These are phyloP conservation scores for Penicillium lagena DNA, from an alignment of 495 filamentous ascomycete species.

Conservation along the genomic window DNA sequence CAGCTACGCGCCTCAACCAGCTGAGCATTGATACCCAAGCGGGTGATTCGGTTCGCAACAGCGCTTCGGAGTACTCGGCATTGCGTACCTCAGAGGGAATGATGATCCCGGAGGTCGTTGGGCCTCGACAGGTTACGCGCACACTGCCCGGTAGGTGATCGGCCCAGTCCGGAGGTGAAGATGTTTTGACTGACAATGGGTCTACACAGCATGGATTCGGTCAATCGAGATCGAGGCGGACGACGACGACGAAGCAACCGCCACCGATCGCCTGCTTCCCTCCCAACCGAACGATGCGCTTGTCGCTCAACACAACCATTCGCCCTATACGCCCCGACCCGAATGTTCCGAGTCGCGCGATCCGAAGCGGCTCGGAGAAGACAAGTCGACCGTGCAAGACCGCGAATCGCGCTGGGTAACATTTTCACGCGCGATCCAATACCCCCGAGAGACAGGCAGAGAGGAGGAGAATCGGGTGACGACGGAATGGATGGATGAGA, in stretches of 20 bases:
- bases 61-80: constrained; percentile 14
- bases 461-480: constrained; percentile 50
- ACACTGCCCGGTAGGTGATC: constrained; percentile 26
- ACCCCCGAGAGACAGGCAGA: constrained; percentile 38
- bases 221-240: constrained; percentile 24
- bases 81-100: constrained; percentile 14
- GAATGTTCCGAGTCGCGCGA: constrained; percentile 4
- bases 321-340: constrained; percentile 34
- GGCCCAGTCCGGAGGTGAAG: not conserved
- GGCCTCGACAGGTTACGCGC: constrained; percentile 11
- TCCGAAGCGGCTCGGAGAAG: constrained; percentile 4
- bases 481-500: constrained; percentile 53
- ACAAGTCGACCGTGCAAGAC: not conserved
- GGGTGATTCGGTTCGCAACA: constrained; percentile 11
- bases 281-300: constrained; percentile 43
- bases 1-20: constrained; percentile 3
- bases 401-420: constrained; percentile 55
- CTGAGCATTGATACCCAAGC: constrained; percentile 18
- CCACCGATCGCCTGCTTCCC: constrained; percentile 31
- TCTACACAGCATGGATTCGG: constrained; percentile 29
- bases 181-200: constrained; percentile 4
- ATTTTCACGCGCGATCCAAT: constrained; percentile 50
- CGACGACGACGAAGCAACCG: constrained; percentile 22
- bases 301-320: constrained; percentile 55
- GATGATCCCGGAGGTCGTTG: constrained; percentile 7